Percentiles rank a stretch among this genome's conserved stretches.
phyloP scores from a whole-genome alignment of 2,329 filamentous ascomycete species.

The Paecilomyces variotii region DNA sequence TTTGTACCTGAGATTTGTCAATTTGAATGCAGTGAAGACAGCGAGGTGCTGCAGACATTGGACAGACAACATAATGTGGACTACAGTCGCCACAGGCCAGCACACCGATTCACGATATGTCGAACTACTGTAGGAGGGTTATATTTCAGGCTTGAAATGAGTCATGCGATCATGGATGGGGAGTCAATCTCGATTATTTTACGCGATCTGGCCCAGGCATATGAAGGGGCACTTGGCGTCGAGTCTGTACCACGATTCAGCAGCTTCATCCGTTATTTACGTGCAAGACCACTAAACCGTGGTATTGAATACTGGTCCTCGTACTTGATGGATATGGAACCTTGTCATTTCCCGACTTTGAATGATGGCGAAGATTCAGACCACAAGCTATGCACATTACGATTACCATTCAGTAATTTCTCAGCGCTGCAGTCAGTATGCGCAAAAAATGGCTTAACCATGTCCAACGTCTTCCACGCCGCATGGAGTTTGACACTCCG shows the following conservation, averaged over 20 bases:
- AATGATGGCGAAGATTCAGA: slow-evolving; percentile 17
- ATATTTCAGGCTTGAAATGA: slow-evolving; percentile 43
- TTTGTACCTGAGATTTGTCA: slow-evolving; percentile 18
- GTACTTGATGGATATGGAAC: slow-evolving; percentile 25
- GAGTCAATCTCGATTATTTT: slow-evolving; percentile 43
- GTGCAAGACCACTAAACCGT: slow-evolving; percentile 13
- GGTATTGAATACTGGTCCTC: slow-evolving; percentile 31
- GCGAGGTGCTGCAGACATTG: slow-evolving; percentile 21
- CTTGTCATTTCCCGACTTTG: slow-evolving; percentile 29
- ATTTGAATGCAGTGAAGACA: slow-evolving; percentile 22
- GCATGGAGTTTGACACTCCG: slow-evolving; percentile 62
- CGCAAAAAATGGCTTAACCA: slow-evolving; percentile 37
- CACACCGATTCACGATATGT: slow-evolving; percentile 41
- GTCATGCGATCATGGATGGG: slow-evolving; percentile 46
- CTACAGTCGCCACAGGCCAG: slow-evolving; percentile 24
- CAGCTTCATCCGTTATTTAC: slow-evolving; percentile 25
- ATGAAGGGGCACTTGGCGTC: slow-evolving; percentile 34
- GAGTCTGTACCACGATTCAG: slow-evolving; percentile 28
- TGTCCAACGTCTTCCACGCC: slow-evolving; percentile 56
- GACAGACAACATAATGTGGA: slow-evolving; percentile 19
- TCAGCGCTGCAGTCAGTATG: slow-evolving; percentile 30
- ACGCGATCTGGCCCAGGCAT: slow-evolving; percentile 39
- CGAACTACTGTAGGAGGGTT: slow-evolving; percentile 29
- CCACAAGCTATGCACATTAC: slow-evolving; percentile 22
- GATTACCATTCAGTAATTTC: slow-evolving; percentile 21